Evolutionary conservation across 192 early-diverging fungal genomes (phyloP).

Genomic region (Globomyces pollinis-pini): DNA sequence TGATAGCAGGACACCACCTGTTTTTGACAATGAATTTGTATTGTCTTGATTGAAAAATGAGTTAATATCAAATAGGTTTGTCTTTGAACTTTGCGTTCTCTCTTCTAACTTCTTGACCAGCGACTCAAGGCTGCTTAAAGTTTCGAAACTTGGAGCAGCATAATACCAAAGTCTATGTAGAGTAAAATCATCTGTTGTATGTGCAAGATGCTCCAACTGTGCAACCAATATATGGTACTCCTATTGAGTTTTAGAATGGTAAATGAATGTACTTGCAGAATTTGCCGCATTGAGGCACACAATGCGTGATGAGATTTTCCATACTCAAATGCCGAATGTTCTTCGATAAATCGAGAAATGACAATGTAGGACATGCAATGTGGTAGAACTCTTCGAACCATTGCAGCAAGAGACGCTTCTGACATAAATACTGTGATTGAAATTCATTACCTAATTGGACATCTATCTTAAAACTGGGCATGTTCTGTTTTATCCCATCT

Average conservation of each 20-base stretch:
- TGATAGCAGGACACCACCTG: background rate
- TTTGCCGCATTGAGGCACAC: conserved; percentile 63
- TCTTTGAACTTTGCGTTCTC: too few species aligned
- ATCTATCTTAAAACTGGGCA: conserved; percentile 4
- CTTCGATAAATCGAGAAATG: conserved; percentile 68
- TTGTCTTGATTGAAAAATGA: background rate
- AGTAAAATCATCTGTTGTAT: conserved; percentile 63
- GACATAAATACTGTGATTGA: too few species aligned
- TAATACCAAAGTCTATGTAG: conserved; percentile 92
- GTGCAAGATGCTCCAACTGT: conserved; percentile 80
- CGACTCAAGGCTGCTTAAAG: conserved; percentile 26
- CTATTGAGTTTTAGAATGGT: too few species aligned
- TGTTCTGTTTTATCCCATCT: background rate
- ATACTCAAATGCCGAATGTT: conserved; percentile 65
- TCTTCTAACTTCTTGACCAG: background rate
- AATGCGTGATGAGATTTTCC: conserved; percentile 88
- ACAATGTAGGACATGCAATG: conserved; percentile 66
- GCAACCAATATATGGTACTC: conserved; percentile 77
- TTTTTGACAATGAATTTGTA: background rate
- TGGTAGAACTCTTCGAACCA: conserved; percentile 73
- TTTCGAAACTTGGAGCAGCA: conserved; percentile 64
- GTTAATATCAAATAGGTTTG: background rate
- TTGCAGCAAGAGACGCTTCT: conserved; percentile 47
- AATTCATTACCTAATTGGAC: conserved; percentile 4
- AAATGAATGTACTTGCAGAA: too few species aligned